phyloP scores from a whole-genome alignment of 2,329 filamentous ascomycete genomes.

The Harringtonia aguacate region DNA sequence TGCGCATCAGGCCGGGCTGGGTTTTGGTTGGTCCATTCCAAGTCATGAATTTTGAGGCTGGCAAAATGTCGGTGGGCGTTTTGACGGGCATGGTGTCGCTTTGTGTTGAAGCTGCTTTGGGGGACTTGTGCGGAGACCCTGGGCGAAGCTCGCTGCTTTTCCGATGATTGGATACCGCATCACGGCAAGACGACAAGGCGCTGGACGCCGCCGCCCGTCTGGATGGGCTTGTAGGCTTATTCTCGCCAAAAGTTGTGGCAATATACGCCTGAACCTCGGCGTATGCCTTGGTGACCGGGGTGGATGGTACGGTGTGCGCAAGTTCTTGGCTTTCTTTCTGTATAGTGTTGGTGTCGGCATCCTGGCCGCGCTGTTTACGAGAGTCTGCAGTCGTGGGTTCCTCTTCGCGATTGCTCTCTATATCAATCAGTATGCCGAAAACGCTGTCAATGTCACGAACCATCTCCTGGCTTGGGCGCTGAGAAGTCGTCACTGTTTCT shows the following conservation, averaged over 20 bases:
- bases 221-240: not conserved
- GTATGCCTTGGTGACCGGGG: conserved; percentile 9
- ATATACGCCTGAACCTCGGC: conserved; percentile 10
- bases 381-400: not conserved
- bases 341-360: not conserved
- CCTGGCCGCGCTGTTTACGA: not conserved
- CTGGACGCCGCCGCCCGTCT: not conserved
- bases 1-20: conserved; percentile 9
- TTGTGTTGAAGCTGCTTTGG: conserved; percentile 7
- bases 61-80: not conserved
- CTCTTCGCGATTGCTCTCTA: conserved; percentile 1
- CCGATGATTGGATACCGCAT: not conserved
- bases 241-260: not conserved
- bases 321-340: not conserved
- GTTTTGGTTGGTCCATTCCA: conserved; percentile 13
- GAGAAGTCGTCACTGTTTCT: not conserved
- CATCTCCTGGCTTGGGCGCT: not conserved
- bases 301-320: conserved; percentile 4
- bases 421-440: conserved; percentile 6
- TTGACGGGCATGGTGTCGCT: conserved; percentile 6
- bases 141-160: not conserved
- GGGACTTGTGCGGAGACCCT: not conserved
- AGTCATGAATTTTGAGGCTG: conserved; percentile 12
- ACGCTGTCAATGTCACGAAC: conserved; percentile 8
- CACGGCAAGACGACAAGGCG: not conserved